Evolutionary conservation across 2,329 filamentous ascomycete genomes (phyloP).

Genomic region (Aspergillus eucalypticola): DNA sequence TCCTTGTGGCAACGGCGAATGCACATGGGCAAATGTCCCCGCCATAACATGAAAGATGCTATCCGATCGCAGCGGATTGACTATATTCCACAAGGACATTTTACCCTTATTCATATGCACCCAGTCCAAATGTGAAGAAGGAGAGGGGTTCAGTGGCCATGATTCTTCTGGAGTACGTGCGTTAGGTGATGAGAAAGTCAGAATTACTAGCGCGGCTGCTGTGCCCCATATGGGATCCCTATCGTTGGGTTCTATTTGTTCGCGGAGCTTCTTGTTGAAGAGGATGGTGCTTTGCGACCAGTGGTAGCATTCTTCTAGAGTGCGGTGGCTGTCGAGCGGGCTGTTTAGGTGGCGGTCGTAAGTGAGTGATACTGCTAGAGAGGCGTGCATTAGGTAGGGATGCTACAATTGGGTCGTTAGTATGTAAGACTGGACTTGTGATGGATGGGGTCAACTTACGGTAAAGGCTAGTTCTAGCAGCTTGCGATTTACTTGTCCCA

Average conservation of each 20-base stretch:
- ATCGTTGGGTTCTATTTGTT: constrained; percentile 37
- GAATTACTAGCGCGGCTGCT: constrained; percentile 45
- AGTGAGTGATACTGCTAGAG: constrained; percentile 44
- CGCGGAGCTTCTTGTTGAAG: constrained; percentile 40
- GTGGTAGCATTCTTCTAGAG: constrained; percentile 47
- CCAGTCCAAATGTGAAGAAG: constrained; percentile 57
- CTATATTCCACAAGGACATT: constrained; percentile 53
- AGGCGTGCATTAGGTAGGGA: constrained; percentile 51
- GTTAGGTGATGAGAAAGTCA: constrained; percentile 46
- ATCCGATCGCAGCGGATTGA: constrained; percentile 51
- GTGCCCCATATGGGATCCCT: constrained; percentile 53
- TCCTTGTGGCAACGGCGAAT: constrained; percentile 31
- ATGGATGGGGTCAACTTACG: constrained; percentile 29
- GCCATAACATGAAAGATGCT: constrained; percentile 48
- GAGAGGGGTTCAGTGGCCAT: constrained; percentile 56
- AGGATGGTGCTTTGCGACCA: constrained; percentile 45
- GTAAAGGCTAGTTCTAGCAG: constrained; percentile 43
- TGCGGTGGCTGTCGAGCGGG: constrained; percentile 25
- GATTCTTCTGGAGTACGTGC: constrained; percentile 45
- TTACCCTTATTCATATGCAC: constrained; percentile 60
- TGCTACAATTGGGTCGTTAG: constrained; percentile 28
- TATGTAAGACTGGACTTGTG: too few relatives aligned
- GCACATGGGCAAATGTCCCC: constrained; percentile 39
- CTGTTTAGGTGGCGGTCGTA: constrained; percentile 36
- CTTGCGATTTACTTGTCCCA: constrained; percentile 41